These are phyloP conservation scores for Adansonia grandidieri DNA, from an alignment of 441 rosid genomes.

Conservation along the genomic window DNA sequence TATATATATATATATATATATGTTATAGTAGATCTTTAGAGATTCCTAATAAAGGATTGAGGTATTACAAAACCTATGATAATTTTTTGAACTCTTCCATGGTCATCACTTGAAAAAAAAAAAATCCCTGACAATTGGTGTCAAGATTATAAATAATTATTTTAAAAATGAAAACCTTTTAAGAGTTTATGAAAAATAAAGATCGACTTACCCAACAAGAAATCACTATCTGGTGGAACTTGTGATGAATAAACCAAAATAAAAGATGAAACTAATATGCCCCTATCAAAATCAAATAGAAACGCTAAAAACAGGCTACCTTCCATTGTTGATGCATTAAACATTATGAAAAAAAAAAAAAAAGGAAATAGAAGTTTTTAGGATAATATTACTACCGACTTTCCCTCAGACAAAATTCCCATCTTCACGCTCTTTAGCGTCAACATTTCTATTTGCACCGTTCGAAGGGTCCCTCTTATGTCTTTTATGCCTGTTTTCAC, in stretches of 20 bases:
- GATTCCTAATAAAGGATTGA: no score
- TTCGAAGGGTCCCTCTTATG: constrained; percentile 55
- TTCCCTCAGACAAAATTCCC: constrained; percentile 72
- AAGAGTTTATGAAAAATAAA: background rate
- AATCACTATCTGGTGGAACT: constrained; percentile 16
- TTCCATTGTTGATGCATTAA: constrained; percentile 23
- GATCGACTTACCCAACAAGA: constrained; percentile 14
- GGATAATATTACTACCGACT: constrained; percentile 41
- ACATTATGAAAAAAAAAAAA: constrained; percentile 1
- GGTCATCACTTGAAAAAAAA: background rate
- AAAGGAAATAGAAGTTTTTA: constrained; percentile 25
- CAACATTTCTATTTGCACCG: constrained; percentile 55
- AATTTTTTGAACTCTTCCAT: background rate
- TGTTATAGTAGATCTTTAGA: no score
- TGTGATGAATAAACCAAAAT: constrained; percentile 23
- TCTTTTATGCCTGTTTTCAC: constrained; percentile 52
- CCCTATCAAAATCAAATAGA: constrained; percentile 6
- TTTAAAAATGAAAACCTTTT: background rate
- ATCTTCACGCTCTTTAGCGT: constrained; percentile 82
- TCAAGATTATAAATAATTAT: background rate
- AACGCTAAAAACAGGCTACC: constrained; percentile 17
- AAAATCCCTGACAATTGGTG: background rate
- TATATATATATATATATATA: no score
- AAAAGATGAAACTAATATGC: constrained; percentile 16
- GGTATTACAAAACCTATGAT: no score